These are phyloP conservation scores for Saturnispora kantuleensis DNA, from an alignment of 805 yeast genomes.

Conservation along the genomic window DNA sequence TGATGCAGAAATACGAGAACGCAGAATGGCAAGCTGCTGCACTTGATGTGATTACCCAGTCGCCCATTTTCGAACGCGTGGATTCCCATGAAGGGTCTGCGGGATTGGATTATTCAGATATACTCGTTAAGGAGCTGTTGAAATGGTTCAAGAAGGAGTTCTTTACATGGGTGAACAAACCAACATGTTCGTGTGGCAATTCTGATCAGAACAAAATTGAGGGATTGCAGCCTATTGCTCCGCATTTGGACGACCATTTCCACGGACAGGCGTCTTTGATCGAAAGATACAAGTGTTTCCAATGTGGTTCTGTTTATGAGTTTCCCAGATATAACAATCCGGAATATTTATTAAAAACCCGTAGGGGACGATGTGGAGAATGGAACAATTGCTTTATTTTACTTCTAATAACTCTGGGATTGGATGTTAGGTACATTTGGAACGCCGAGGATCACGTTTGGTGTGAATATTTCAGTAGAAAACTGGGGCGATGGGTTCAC, in stretches of 20 bases:
- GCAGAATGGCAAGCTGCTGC: slow-evolving; percentile 38
- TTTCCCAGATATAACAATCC: slow-evolving; percentile 78
- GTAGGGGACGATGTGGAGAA: slow-evolving; percentile 87
- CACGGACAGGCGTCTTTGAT: slow-evolving; percentile 44
- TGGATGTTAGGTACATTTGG: slow-evolving; percentile 68
- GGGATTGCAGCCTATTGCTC: slow-evolving; percentile 27
- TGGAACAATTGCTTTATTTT: slow-evolving; percentile 83
- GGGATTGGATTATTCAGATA: slow-evolving; percentile 41
- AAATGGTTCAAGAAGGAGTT: slow-evolving; percentile 70
- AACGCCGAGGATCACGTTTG: slow-evolving; percentile 92
- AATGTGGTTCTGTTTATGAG: slow-evolving; percentile 38
- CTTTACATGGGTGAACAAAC: slow-evolving; percentile 75
- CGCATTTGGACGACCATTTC: slow-evolving; percentile 31
- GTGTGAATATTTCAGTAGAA: slow-evolving; percentile 75
- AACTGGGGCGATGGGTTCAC: slow-evolving; percentile 70
- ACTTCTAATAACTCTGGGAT: slow-evolving; percentile 55
- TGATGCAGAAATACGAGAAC: slow-evolving; percentile 3
- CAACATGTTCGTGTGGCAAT: slow-evolving; percentile 50
- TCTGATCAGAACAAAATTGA: slow-evolving; percentile 31
- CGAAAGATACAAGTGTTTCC: slow-evolving; percentile 55
- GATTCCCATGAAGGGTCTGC: slow-evolving; percentile 17
- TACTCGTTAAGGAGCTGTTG: slow-evolving; percentile 46
- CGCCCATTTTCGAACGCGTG: slow-evolving; percentile 47
- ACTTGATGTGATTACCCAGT: slow-evolving; percentile 52
- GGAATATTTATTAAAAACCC: slow-evolving; percentile 43